These are phyloP conservation scores for Lactarius evosmus DNA, from an alignment of 768 basidiomycete genomes.

Conservation along the genomic window DNA sequence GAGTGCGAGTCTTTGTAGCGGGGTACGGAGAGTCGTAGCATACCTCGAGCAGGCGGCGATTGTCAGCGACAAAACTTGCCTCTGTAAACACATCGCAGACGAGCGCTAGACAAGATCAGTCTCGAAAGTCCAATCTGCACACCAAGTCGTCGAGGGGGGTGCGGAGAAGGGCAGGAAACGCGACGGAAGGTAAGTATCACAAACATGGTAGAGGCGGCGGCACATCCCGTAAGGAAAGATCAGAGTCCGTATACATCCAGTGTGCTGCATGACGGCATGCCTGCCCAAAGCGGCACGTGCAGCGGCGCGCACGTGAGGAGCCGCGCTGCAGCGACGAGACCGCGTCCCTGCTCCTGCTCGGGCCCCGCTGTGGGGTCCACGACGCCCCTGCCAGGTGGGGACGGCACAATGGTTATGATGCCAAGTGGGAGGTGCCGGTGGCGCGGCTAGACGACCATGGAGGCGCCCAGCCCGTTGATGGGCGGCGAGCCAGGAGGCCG, in stretches of 20 bases:
- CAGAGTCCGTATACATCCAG: constrained; percentile 54
- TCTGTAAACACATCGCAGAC: constrained; percentile 33
- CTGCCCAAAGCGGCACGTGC: too few species aligned
- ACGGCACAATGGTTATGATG: constrained; percentile 55
- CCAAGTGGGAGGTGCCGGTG: constrained; percentile 71
- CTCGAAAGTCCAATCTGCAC: too few species aligned
- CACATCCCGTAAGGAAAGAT: constrained; percentile 35
- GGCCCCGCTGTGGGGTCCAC: too few species aligned
- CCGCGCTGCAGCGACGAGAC: constrained; percentile 29
- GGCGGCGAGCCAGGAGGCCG: constrained; percentile 34
- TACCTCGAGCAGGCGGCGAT: constrained; percentile 37
- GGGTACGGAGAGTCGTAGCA: neutral
- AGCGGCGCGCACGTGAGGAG: constrained; percentile 39
- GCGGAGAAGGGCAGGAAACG: too few species aligned
- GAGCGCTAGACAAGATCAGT: too few species aligned
- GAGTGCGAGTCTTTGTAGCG: neutral
- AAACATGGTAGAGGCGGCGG: too few species aligned
- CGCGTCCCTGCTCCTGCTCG: too few species aligned
- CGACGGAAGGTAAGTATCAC: too few species aligned
- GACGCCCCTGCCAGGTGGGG: too few species aligned
- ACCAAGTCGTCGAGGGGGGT: too few species aligned
- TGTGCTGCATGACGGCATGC: too few species aligned
- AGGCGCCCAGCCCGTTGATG: constrained; percentile 53
- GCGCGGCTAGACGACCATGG: constrained; percentile 52
- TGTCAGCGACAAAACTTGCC: constrained; percentile 36